Conservation (phyloP, 2,329 filamentous ascomycete genomes). For the Trichophaea hybrida region DNA sequence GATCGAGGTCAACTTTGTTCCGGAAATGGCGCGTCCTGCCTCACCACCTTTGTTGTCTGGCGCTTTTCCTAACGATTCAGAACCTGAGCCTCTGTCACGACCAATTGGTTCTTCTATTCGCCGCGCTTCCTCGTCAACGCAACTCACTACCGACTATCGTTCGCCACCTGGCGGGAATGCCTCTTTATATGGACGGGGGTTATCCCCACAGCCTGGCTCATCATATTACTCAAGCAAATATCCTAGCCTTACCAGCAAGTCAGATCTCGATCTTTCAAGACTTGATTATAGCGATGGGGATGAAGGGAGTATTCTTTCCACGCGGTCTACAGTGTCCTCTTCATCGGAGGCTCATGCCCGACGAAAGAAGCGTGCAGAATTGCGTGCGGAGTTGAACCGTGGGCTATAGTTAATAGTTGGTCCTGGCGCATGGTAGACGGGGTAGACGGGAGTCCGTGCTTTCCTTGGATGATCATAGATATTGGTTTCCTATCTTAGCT, state of each 20-base stretch:
- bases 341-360: background rate
- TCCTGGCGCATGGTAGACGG: conserved; percentile 2
- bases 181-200: background rate
- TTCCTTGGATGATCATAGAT: conserved; percentile 1
- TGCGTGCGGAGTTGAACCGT: background rate
- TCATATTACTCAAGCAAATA: background rate
- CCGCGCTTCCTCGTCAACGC: background rate
- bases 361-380: background rate
- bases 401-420: background rate
- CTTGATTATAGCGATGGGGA: background rate
- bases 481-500: background rate
- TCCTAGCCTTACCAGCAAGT: background rate
- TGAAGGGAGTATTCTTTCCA: background rate
- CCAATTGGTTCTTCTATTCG: background rate
- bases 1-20: background rate
- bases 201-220: background rate
- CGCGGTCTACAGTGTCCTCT: background rate
- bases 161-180: background rate
- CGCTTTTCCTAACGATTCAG: background rate
- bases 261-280: background rate
- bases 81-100: background rate
- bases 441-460: background rate
- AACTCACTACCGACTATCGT: background rate
- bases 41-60: background rate
- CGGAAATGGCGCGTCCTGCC: background rate